Evolutionary conservation across 768 basidiomycete species (phyloP).

Genomic region (Collybia sordida): DNA sequence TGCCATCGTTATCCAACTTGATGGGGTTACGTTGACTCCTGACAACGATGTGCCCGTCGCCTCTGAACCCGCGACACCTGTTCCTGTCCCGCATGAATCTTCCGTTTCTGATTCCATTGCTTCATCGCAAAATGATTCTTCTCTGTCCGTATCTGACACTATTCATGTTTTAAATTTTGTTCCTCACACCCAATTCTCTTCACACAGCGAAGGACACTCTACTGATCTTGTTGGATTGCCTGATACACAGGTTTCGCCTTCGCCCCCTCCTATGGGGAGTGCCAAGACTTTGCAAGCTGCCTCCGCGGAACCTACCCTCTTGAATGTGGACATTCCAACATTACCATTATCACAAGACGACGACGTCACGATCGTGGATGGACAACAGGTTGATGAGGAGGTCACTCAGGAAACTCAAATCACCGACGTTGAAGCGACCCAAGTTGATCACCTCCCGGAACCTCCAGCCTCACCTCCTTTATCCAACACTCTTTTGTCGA

Average conservation of each 20-base stretch:
- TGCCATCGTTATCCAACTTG: background rate
- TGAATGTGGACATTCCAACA: slow-evolving; percentile 38
- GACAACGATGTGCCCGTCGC: slow-evolving; percentile 10
- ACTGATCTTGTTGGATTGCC: slow-evolving; percentile 45
- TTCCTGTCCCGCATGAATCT: slow-evolving; percentile 9
- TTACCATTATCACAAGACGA: slow-evolving; percentile 19
- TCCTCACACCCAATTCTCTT: slow-evolving; percentile 38
- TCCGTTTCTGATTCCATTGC: slow-evolving; percentile 29
- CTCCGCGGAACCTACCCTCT: slow-evolving; percentile 53
- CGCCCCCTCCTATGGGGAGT: slow-evolving; percentile 6
- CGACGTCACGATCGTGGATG: slow-evolving; percentile 22
- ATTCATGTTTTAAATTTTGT: slow-evolving; percentile 30
- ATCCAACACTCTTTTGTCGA: slow-evolving; percentile 46
- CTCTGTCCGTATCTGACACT: slow-evolving; percentile 51
- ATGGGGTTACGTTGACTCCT: slow-evolving; percentile 1
- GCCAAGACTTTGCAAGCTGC: slow-evolving; percentile 40
- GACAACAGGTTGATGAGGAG: slow-evolving; percentile 15
- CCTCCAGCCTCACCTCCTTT: slow-evolving; percentile 59
- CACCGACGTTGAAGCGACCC: slow-evolving; percentile 17
- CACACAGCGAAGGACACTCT: slow-evolving; percentile 43
- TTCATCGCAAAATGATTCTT: slow-evolving; percentile 33
- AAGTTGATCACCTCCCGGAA: slow-evolving; percentile 53
- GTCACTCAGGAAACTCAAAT: slow-evolving; percentile 11
- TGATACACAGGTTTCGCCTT: slow-evolving; percentile 41
- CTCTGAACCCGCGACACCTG: slow-evolving; percentile 5